These are phyloP conservation scores for Metroxylon sagu DNA, from an alignment of 176 grass and related monocot species.

Conservation along the genomic window DNA sequence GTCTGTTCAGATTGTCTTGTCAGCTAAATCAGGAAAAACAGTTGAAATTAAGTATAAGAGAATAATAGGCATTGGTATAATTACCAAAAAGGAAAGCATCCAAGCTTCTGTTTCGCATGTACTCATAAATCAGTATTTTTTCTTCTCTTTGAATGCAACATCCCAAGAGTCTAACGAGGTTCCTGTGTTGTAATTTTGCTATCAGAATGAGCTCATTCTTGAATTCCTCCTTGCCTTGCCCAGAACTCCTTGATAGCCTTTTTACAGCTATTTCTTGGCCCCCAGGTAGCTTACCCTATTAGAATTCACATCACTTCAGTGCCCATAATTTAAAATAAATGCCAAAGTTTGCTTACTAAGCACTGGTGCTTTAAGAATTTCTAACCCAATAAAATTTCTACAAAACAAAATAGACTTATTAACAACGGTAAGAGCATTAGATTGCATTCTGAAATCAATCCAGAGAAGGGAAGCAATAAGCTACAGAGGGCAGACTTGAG, in stretches of 20 bases:
- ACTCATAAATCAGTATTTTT: constrained; percentile 31
- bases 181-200: constrained; percentile 34
- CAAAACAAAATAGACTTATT: too few relatives aligned
- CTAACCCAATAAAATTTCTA: too few relatives aligned
- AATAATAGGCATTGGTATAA: neutral
- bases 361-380: too few relatives aligned
- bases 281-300: constrained; percentile 20
- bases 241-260: constrained; percentile 29
- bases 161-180: constrained; percentile 35
- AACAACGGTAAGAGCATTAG: too few relatives aligned
- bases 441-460: too few relatives aligned
- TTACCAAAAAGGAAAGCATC: constrained; percentile 38
- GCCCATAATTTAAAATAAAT: too few relatives aligned
- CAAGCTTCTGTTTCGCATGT: constrained; percentile 36
- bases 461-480: too few relatives aligned
- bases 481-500: too few relatives aligned
- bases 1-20: constrained; percentile 10
- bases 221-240: constrained; percentile 34
- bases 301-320: too few relatives aligned
- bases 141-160: constrained; percentile 32
- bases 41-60: neutral
- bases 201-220: constrained; percentile 42
- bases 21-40: neutral
- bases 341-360: too few relatives aligned
- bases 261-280: constrained; percentile 36